These are phyloP conservation scores for Akebia trifoliata DNA, from an alignment of 164 flowering plant species.

Conservation along the genomic window DNA sequence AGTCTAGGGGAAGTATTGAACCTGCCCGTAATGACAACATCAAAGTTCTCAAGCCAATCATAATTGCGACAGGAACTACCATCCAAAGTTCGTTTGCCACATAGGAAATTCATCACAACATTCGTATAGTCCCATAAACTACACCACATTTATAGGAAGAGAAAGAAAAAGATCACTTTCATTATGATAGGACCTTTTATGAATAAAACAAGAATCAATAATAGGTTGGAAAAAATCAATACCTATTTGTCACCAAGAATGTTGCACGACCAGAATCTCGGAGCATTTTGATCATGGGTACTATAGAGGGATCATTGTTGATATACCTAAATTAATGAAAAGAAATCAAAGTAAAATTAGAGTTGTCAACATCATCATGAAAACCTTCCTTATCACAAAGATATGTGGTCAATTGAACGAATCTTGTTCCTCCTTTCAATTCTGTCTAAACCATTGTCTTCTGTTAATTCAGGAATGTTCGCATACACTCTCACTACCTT, in stretches of 20 bases:
- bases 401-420: too few species aligned
- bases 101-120: conserved; percentile 92
- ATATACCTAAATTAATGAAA: conserved; percentile 57
- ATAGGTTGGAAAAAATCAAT: conserved; percentile 4
- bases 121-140: conserved; percentile 98
- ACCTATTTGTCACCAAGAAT: conserved; percentile 97
- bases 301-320: conserved; percentile 67
- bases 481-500: too few species aligned
- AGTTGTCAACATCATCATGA: neutral
- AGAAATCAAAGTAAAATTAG: neutral
- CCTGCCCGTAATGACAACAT: conserved; percentile 98
- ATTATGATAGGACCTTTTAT: neutral
- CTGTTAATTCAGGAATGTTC: too few species aligned
- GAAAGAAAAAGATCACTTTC: neutral
- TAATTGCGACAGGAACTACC: conserved; percentile 38
- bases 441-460: too few species aligned
- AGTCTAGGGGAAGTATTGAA: conserved; percentile 23
- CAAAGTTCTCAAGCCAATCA: conserved; percentile 89
- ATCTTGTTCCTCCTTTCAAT: too few species aligned
- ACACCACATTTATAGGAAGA: conserved; percentile 27
- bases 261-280: conserved; percentile 85
- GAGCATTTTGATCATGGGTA: conserved; percentile 91
- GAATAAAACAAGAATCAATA: neutral
- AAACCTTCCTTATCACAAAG: too few species aligned
- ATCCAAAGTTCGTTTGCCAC: conserved; percentile 34